Conservation (phyloP, 2,329 filamentous ascomycete genomes). For the Fusarium anguioides region DNA sequence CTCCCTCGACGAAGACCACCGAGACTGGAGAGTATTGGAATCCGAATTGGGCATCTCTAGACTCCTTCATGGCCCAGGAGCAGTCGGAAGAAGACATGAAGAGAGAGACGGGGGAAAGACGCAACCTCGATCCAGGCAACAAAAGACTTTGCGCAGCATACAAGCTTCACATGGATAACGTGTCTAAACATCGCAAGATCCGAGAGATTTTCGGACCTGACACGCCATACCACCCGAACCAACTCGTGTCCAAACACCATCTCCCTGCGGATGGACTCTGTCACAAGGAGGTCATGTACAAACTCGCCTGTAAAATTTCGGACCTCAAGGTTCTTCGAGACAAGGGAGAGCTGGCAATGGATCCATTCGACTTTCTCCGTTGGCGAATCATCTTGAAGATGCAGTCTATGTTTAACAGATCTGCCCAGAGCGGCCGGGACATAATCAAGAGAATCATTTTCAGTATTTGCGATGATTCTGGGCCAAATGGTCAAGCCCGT, state of each 20-base stretch:
- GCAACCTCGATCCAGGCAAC: conserved; percentile 5
- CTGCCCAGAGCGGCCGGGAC: conserved; percentile 8
- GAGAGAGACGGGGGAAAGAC: conserved; percentile 20
- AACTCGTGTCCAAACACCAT: conserved; percentile 49
- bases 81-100: conserved; percentile 25
- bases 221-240: conserved; percentile 52
- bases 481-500: background rate
- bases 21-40: conserved; percentile 50
- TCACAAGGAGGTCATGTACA: conserved; percentile 51
- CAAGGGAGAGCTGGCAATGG: conserved; percentile 48
- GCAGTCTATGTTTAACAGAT: background rate
- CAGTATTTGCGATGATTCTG: conserved; percentile 21
- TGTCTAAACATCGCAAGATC: conserved; percentile 50
- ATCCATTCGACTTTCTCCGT: conserved; percentile 53
- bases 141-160: conserved; percentile 4
- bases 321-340: conserved; percentile 46
- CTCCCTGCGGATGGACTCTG: conserved; percentile 49
- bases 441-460: conserved; percentile 9
- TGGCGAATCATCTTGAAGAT: conserved; percentile 47
- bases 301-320: conserved; percentile 49
- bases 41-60: conserved; percentile 46
- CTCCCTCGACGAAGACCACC: conserved; percentile 44
- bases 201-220: conserved; percentile 49
- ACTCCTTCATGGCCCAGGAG: conserved; percentile 45
- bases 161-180: conserved; percentile 48